A percentile compares a stretch with the other conserved stretches of the same genome.
phyloP scores from a whole-genome alignment of 2,329 filamentous ascomycete species.

The Hypoxylon sp. region DNA sequence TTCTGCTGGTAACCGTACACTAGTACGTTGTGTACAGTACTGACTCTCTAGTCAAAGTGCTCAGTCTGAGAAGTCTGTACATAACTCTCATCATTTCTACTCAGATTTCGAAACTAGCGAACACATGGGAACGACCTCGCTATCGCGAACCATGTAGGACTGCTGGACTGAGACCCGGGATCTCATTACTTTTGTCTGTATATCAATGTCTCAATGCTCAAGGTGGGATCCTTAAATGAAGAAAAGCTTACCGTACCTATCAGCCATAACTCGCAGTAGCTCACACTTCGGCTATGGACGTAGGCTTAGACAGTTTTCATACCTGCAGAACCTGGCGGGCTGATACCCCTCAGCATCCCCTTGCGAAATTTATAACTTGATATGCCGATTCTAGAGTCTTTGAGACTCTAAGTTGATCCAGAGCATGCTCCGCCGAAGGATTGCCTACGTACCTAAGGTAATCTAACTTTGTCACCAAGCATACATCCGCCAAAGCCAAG shows the following conservation, averaged over 20 bases:
- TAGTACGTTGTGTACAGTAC: not conserved
- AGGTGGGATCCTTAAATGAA: not conserved
- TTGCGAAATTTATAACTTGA: not conserved
- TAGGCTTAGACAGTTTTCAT: not conserved
- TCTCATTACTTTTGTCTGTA: not conserved
- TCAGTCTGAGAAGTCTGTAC: not conserved
- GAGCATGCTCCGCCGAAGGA: not conserved
- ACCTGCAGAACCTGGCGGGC: not conserved
- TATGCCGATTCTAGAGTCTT: not conserved
- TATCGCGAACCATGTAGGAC: not conserved
- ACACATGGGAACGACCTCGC: not conserved
- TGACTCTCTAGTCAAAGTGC: not conserved
- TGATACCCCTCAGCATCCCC: not conserved
- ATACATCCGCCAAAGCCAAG: not conserved
- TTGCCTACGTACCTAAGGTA: not conserved
- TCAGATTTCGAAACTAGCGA: not conserved
- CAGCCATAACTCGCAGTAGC: not conserved
- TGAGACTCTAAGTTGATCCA: not conserved
- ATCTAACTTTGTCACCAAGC: not conserved
- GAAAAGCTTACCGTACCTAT: not conserved
- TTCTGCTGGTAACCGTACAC: not conserved
- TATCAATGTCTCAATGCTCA: not conserved
- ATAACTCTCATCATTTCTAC: not conserved
- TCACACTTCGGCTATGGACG: not conserved
- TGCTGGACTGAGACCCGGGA: not conserved